A percentile compares a stretch with the other conserved stretches of the same genome.
Conservation (phyloP, 441 rosid species). For the Brassica balearica region DNA sequence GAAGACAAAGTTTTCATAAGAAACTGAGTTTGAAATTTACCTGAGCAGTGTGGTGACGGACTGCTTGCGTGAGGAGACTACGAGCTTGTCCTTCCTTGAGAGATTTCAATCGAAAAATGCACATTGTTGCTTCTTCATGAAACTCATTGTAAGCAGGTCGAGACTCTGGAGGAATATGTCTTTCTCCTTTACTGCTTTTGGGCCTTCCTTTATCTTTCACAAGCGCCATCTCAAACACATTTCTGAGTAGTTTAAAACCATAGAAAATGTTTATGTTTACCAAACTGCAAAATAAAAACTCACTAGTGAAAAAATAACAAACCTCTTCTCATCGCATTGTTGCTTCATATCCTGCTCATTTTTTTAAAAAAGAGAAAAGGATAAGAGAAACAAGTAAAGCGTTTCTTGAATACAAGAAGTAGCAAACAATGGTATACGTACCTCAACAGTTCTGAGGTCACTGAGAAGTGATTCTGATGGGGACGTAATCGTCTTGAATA, state of each 20-base stretch:
- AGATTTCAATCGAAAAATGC: constrained; percentile 88
- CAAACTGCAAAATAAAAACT: constrained; percentile 17
- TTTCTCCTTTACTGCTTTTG: constrained; percentile 72
- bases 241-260: constrained; percentile 58
- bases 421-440: constrained; percentile 50
- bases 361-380: background rate
- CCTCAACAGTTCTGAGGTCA: constrained; percentile 98
- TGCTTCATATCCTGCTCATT: constrained; percentile 93
- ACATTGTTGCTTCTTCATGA: constrained; percentile 84
- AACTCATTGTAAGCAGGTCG: constrained; percentile 80
- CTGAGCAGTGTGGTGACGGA: constrained; percentile 99
- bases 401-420: constrained; percentile 7
- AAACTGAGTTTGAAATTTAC: constrained; percentile 42
- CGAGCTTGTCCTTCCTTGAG: constrained; percentile 93
- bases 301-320: constrained; percentile 18
- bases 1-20: constrained; percentile 14
- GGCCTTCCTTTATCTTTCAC: constrained; percentile 85
- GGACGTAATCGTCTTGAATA: constrained; percentile 80
- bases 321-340: constrained; percentile 98
- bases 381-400: constrained; percentile 5
- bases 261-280: constrained; percentile 10
- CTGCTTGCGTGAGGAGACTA: constrained; percentile 94
- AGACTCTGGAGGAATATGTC: constrained; percentile 59
- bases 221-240: constrained; percentile 70
- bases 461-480: constrained; percentile 94